Conservation (phyloP, 2,329 filamentous ascomycete species). For the Rasamsonia emersonii region DNA sequence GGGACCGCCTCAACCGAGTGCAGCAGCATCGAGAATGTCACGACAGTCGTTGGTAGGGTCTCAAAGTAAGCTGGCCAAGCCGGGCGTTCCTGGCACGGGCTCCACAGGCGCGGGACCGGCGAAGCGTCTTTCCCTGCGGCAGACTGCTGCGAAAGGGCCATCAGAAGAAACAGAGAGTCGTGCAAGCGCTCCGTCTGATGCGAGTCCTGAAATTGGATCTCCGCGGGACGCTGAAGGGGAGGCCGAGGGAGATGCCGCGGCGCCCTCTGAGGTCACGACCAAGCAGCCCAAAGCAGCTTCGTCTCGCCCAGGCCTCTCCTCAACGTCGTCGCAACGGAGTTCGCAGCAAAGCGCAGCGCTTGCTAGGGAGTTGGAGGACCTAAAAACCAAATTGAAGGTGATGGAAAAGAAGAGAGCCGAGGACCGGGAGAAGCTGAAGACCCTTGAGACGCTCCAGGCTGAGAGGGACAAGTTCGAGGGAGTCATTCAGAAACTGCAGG, state of each 20-base stretch:
- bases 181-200: conserved; percentile 20
- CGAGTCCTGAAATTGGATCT: conserved; percentile 20
- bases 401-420: conserved; percentile 81
- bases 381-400: conserved; percentile 78
- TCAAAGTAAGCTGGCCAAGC: conserved; percentile 23
- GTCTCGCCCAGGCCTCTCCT: conserved; percentile 20
- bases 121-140: conserved; percentile 28
- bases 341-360: conserved; percentile 42
- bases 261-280: conserved; percentile 14
- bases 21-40: conserved; percentile 24
- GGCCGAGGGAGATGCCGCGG: conserved; percentile 12
- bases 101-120: conserved; percentile 14
- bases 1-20: conserved; percentile 49
- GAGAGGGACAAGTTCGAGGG: conserved; percentile 51
- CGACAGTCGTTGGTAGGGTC: conserved; percentile 32
- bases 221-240: conserved; percentile 17
- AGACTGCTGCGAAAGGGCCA: conserved; percentile 17
- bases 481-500: conserved; percentile 84
- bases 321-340: conserved; percentile 31
- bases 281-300: conserved; percentile 16
- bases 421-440: conserved; percentile 75
- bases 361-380: conserved; percentile 67
- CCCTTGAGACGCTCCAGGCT: conserved; percentile 63
- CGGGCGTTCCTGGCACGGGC: conserved; percentile 19
- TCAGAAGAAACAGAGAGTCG: conserved; percentile 19